Evolutionary conservation across 768 basidiomycete genomes (phyloP), one percentile per base, ranked within the genome.

Genomic region (Leccinum rimulosum): DNA sequence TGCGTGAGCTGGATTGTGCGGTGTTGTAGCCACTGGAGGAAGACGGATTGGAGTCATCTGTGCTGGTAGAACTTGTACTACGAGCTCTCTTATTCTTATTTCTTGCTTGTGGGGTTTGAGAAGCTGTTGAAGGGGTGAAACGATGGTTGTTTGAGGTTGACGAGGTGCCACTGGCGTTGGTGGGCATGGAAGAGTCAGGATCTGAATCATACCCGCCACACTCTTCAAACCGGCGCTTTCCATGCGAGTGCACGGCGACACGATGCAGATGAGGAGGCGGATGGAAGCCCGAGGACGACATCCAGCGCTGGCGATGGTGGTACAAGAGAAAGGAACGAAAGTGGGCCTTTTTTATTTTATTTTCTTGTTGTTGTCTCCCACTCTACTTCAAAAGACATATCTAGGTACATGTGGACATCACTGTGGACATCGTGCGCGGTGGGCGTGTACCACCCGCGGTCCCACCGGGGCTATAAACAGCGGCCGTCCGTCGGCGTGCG

Each of bases 1-100:
- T 75, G 25, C 64, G 74, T 59, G 63, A 73, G 72, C 65, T 75
- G 53, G 74, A 72, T 50, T 68, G 71, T 28, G 74, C 70, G 52
- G 77, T 73, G 59, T 59, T 66, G 61, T 69, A 70, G 15, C 74
- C 67, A 14, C 77, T 78, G 6, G 77, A 76, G 4, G 72, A 67
- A 9, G 78, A 75, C 52, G 74, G 72, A 28, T 58, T 59, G 33
- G 75, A 67, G 59, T 56, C 61, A 45, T 73, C 73, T 56, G 75
- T 76, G n/a, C 70, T 73, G 49, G 78, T 77, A 35, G 77, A 81
- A 60, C 79, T 81, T 35, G 79, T 80, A 60, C 84, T 85, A 50
- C 84, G 73, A 4, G 85, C 82, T 33, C 85, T 73, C 71, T 86
- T 86, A 61, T 80, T 73, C 71, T 86, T 86, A 61, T 80, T 84